phyloP scores from a whole-genome alignment of 2,329 filamentous ascomycete genomes.

The Chalara sp. region DNA sequence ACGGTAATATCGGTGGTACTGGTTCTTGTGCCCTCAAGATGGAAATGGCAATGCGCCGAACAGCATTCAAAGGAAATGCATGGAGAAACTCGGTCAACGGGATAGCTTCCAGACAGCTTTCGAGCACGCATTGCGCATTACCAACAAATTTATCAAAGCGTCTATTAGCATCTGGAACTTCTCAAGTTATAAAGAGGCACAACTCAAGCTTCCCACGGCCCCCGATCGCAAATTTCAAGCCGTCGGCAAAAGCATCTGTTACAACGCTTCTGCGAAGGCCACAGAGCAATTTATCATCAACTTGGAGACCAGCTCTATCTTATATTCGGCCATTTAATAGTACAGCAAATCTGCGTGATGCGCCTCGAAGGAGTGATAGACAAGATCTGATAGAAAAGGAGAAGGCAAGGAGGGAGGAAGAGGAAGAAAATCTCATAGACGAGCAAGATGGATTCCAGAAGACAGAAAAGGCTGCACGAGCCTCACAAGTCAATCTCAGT shows the following conservation, averaged over 20 bases:
- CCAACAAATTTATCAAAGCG: slow-evolving; percentile 8
- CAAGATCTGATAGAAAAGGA: slow-evolving; percentile 29
- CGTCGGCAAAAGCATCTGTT: not conserved
- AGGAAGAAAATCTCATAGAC: slow-evolving; percentile 33
- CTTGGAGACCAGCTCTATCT: slow-evolving; percentile 22
- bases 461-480: slow-evolving; percentile 79
- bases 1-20: slow-evolving; percentile 22
- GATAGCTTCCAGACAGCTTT: slow-evolving; percentile 18
- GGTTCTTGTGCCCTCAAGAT: slow-evolving; percentile 5
- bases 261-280: slow-evolving; percentile 7
- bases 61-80: slow-evolving; percentile 15
- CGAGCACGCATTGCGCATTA: slow-evolving; percentile 8
- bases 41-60: slow-evolving; percentile 21
- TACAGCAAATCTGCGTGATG: slow-evolving; percentile 15
- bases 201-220: slow-evolving; percentile 10
- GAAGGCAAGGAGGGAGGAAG: slow-evolving; percentile 32
- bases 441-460: slow-evolving; percentile 57
- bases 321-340: slow-evolving; percentile 24
- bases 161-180: not conserved
- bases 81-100: slow-evolving; percentile 16
- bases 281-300: slow-evolving; percentile 13
- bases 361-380: slow-evolving; percentile 18
- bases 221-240: not conserved
- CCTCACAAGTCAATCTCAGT: slow-evolving; percentile 81
- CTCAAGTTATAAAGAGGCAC: slow-evolving; percentile 6